Conservation (phyloP, 2,329 filamentous ascomycete genomes). For the Coniochaeta hoffmannii region DNA sequence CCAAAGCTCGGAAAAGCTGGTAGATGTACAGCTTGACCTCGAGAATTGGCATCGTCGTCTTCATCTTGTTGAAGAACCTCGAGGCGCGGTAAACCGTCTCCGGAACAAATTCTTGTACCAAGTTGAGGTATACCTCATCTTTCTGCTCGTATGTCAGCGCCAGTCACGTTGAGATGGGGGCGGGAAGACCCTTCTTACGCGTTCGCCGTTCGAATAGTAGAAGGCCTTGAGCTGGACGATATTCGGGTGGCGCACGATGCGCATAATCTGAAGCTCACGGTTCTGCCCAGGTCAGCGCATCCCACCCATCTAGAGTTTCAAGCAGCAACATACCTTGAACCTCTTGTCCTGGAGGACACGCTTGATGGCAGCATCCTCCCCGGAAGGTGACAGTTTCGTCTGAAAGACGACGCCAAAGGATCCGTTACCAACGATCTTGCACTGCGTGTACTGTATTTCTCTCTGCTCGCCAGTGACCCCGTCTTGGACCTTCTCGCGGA, state of each 20-base stretch:
- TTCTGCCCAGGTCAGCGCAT: constrained; percentile 52
- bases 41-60: constrained; percentile 97
- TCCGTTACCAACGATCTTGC: constrained; percentile 98
- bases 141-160: constrained; percentile 48
- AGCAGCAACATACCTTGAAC: constrained; percentile 69
- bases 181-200: constrained; percentile 57
- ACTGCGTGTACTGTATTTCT: constrained; percentile 97
- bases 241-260: constrained; percentile 96
- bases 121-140: constrained; percentile 97
- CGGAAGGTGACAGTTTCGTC: constrained; percentile 95
- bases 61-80: constrained; percentile 99
- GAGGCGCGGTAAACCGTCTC: constrained; percentile 98
- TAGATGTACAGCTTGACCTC: constrained; percentile 99
- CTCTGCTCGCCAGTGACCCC: constrained; percentile 93
- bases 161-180: constrained; percentile 7
- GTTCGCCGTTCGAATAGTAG: constrained; percentile 98
- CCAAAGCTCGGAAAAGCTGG: constrained; percentile 95
- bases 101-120: constrained; percentile 95
- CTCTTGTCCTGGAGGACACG: constrained; percentile 97
- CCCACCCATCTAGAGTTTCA: neutral
- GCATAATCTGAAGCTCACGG: constrained; percentile 98
- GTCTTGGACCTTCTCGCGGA: constrained; percentile 98
- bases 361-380: constrained; percentile 98
- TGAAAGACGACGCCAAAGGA: constrained; percentile 99
- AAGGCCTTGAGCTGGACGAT: constrained; percentile 99